Conservation (phyloP, 331 rosid species). For the Dryas integrifolia region DNA sequence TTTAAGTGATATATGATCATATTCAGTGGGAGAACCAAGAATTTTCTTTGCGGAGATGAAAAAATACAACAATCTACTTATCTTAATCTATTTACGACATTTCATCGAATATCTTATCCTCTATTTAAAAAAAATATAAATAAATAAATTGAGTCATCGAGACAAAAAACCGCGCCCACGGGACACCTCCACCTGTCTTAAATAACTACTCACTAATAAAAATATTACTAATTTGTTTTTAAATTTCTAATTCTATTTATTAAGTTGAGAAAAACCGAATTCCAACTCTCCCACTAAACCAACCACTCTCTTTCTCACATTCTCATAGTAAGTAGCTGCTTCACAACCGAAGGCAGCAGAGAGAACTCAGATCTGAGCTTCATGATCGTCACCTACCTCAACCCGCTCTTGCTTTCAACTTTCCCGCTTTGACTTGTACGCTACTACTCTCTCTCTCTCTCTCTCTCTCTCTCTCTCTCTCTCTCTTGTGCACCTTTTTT, state of each 20-base stretch:
- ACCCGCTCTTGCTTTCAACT: background rate
- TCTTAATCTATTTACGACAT: too few relatives aligned
- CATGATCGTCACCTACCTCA: constrained; percentile 21
- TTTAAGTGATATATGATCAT: too few relatives aligned
- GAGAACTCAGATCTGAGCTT: constrained; percentile 46
- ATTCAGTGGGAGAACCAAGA: too few relatives aligned
- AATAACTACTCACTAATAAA: background rate
- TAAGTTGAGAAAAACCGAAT: background rate
- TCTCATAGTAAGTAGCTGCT: constrained; percentile 7
- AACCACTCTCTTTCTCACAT: constrained; percentile 26
- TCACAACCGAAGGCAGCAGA: constrained; percentile 8
- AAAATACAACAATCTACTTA: too few relatives aligned
- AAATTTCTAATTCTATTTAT: background rate
- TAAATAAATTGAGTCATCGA: too few relatives aligned
- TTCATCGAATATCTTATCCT: too few relatives aligned
- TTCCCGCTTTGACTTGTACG: constrained; percentile 21
- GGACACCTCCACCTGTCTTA: background rate
- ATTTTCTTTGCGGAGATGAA: too few relatives aligned
- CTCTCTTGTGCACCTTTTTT: background rate
- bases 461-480: constrained; percentile 3
- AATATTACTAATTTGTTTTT: background rate
- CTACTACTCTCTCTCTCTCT: constrained; percentile 6
- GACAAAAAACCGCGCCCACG: background rate
- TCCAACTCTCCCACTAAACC: constrained; percentile 22
- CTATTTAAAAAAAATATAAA: too few relatives aligned